Evolutionary conservation across 306 rosid genomes (phyloP), one percentile per base, ranked within the genome.

Genomic region (Cicer cuneatum): DNA sequence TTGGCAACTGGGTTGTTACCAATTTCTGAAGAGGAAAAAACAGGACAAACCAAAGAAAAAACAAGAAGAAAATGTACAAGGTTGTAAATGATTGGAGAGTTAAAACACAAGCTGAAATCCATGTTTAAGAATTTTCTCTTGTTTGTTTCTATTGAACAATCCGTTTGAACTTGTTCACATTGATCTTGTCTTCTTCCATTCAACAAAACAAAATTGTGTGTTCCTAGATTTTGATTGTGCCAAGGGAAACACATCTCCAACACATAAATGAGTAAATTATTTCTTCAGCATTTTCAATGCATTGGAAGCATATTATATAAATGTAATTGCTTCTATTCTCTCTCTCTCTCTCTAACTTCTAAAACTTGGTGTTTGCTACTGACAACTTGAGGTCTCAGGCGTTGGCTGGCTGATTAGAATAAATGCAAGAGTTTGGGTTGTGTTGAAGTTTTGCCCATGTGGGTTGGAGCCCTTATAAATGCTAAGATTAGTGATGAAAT

Each of bases 361-460:
- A 66, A 82, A 47, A 49, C 73, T 76, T 80, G 69, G 86, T 83
- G 70, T 85, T 72, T 82, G 52, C 10, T 33, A 53, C 85, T 82
- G 88, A 80, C 87, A 77, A 43, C 45, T 86, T 78, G 82, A 82
- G 80, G 57, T 82, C 24, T 81, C 69, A 70, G 85, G 85, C 69
- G 61, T 45, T 66, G 39, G 71, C 41, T 71, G 74, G 85, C 16
- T 58, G 75, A 88, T 66, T 83, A 85, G 80, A 85, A 84, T 71
- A 83, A 35, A 33, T 29, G 60, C 33, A 51, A 10, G 7, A 7
- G 39, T 18, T 83, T 80, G 85, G 76, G 79, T 82, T 88, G 82
- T 69, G 63, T 83, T 86, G 51, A 83, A 86, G 85, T 60, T 86
- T 83, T 85, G 83, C 58, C 86, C 90, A 92, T 88, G 93, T 90